phyloP scores from a whole-genome alignment of 2,329 filamentous ascomycete genomes.

The Gaeumannomyces sp. region DNA sequence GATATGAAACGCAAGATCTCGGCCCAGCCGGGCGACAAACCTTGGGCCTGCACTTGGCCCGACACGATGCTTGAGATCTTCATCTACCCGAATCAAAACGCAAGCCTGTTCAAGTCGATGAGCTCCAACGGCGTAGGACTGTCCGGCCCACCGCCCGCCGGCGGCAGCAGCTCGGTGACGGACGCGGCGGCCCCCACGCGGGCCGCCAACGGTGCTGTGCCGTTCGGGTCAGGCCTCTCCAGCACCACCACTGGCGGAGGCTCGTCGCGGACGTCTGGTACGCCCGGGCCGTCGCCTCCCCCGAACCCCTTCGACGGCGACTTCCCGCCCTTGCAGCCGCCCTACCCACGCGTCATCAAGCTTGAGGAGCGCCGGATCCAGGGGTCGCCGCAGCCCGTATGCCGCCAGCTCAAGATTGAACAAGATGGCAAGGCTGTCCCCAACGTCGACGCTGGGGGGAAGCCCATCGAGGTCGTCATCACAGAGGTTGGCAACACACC shows the following conservation, averaged over 20 bases:
- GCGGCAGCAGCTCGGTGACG: neutral
- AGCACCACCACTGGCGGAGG: neutral
- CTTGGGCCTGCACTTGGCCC: conserved; percentile 56
- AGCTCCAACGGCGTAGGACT: conserved; percentile 5
- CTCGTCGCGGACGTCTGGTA: conserved; percentile 10
- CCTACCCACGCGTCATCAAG: conserved; percentile 48
- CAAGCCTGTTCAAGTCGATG: conserved; percentile 26
- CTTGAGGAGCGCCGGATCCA: conserved; percentile 46
- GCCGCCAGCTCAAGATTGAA: conserved; percentile 42
- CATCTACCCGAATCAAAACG: conserved; percentile 49
- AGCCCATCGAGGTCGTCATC: conserved; percentile 37
- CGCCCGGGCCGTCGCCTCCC: conserved; percentile 12
- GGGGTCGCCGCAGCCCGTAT: conserved; percentile 32
- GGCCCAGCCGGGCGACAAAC: conserved; percentile 41
- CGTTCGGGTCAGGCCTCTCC: conserved; percentile 1
- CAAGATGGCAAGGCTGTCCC: conserved; percentile 31
- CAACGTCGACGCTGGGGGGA: conserved; percentile 30
- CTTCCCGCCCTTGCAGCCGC: conserved; percentile 21
- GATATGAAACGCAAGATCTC: conserved; percentile 33
- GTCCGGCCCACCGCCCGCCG: neutral
- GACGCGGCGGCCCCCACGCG: neutral
- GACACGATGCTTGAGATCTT: conserved; percentile 49
- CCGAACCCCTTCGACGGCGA: conserved; percentile 12
- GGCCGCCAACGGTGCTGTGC: neutral
- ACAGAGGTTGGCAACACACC: conserved; percentile 26